Percentiles rank a stretch among this genome's conserved stretches.
These are phyloP conservation scores for Saccharomyces hybrid DNA, from an alignment of 1,139 yeast species.

Conservation along the genomic window DNA sequence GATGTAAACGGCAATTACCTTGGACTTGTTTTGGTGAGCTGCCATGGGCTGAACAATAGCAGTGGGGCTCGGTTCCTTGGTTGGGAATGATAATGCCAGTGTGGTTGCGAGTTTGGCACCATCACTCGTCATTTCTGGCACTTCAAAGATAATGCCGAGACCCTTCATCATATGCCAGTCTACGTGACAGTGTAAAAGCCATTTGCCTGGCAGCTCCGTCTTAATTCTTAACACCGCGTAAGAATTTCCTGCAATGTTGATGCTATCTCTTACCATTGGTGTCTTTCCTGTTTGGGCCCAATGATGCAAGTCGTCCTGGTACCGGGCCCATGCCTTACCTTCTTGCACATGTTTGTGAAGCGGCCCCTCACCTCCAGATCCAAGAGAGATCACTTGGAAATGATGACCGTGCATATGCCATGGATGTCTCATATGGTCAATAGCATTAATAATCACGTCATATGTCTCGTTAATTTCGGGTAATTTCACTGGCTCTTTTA, in stretches of 20 bases:
- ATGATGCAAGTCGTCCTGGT: conserved; percentile 15
- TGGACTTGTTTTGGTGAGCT: conserved; percentile 1
- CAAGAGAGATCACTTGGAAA: conserved; percentile 64
- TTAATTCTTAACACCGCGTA: conserved; percentile 51
- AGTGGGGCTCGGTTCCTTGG: neutral
- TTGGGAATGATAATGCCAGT: neutral
- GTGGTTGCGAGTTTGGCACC: neutral
- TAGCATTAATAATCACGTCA: conserved; percentile 64
- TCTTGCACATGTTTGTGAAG: conserved; percentile 37
- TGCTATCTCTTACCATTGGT: conserved; percentile 62
- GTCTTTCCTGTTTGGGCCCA: conserved; percentile 19
- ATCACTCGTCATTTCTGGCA: conserved; percentile 19
- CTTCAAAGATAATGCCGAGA: conserved; percentile 47
- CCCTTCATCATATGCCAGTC: conserved; percentile 76
- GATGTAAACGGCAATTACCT: conserved; percentile 12
- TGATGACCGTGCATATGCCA: conserved; percentile 86
- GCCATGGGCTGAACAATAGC: neutral
- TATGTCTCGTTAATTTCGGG: conserved; percentile 40
- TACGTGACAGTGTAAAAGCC: conserved; percentile 78
- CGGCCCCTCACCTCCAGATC: conserved; percentile 38
- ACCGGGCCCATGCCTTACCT: conserved; percentile 16
- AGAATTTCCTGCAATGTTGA: conserved; percentile 51
- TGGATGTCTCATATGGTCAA: conserved; percentile 85
- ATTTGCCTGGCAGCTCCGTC: conserved; percentile 68
- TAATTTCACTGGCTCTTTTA: conserved; percentile 35